A percentile compares a stretch with the other conserved stretches of the same genome.
Conservation (phyloP, 192 early-diverging fungal genomes). For the Backusella psychrophila region DNA sequence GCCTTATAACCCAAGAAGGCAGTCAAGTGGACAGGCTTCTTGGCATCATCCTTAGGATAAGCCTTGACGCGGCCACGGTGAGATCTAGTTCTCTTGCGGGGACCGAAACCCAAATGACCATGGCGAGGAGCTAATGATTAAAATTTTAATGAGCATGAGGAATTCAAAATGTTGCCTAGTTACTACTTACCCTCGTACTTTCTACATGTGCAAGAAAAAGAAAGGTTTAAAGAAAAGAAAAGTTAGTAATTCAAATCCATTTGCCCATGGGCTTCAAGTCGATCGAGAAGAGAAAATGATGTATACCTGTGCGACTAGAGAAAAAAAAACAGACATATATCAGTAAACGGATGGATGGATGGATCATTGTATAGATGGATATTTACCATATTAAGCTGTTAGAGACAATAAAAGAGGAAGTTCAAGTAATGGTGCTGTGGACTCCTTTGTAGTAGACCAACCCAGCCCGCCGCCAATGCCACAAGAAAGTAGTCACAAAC, state of each 20-base stretch:
- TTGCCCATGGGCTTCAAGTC: neutral
- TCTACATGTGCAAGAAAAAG: slow-evolving; percentile 58
- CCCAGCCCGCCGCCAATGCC: too few relatives aligned
- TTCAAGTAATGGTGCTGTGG: neutral
- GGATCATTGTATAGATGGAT: neutral
- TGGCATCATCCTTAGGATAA: slow-evolving; percentile 97
- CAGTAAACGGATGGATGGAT: neutral
- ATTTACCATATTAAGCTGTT: slow-evolving; percentile 15
- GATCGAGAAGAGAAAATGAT: neutral
- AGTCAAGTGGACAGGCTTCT: slow-evolving; percentile 96
- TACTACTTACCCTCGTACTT: slow-evolving; percentile 76
- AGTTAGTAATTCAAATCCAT: neutral
- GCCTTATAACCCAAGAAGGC: slow-evolving; percentile 25
- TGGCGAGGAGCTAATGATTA: slow-evolving; percentile 76
- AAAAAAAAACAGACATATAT: slow-evolving; percentile 1
- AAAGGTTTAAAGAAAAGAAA: slow-evolving; percentile 6
- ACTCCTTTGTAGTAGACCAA: too few relatives aligned
- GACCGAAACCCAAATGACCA: slow-evolving; percentile 68
- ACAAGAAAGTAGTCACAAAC: too few relatives aligned
- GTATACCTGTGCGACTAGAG: slow-evolving; percentile 20
- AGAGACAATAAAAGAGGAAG: slow-evolving; percentile 18
- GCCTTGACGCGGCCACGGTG: slow-evolving; percentile 67
- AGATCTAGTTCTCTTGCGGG: slow-evolving; percentile 81
- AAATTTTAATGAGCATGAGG: too few relatives aligned
- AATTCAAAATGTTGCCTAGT: too few relatives aligned